Conservation (phyloP, 2,329 filamentous ascomycete species). For the Bimuria novae-zelandiae region DNA sequence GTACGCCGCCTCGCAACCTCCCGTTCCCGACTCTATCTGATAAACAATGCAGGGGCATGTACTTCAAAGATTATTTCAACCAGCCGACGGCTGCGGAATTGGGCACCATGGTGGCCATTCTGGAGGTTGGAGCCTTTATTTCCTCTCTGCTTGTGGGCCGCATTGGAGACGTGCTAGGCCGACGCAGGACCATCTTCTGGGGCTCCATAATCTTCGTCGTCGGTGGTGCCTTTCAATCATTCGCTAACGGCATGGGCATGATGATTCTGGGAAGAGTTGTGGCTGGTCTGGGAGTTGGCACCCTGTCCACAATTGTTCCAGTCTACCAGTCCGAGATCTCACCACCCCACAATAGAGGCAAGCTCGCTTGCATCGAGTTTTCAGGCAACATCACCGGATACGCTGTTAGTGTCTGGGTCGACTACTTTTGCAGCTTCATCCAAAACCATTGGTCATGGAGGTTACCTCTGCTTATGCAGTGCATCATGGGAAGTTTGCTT, state of each 20-base stretch:
- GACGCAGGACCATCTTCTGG: conserved; percentile 88
- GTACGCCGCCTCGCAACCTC: conserved; percentile 52
- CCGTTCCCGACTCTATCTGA: conserved; percentile 32
- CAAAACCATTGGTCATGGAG: conserved; percentile 86
- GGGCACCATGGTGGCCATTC: conserved; percentile 96
- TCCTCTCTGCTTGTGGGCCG: conserved; percentile 85
- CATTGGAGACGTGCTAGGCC: conserved; percentile 88
- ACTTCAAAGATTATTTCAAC: conserved; percentile 91
- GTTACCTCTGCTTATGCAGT: conserved; percentile 87
- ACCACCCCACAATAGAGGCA: conserved; percentile 92
- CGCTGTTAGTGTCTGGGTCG: conserved; percentile 95
- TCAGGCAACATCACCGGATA: conserved; percentile 97
- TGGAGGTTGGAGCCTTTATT: conserved; percentile 91
- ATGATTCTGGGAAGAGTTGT: conserved; percentile 67
- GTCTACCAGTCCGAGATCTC: conserved; percentile 67
- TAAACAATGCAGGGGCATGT: conserved; percentile 66
- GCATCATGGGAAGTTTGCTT: conserved; percentile 86
- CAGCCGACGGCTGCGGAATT: conserved; percentile 85
- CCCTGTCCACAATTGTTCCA: conserved; percentile 57
- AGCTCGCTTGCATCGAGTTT: conserved; percentile 96
- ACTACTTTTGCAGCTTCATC: conserved; percentile 96
- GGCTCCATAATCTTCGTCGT: conserved; percentile 85
- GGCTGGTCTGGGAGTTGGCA: conserved; percentile 57
- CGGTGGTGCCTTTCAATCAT: conserved; percentile 83
- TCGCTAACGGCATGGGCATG: conserved; percentile 82